A percentile compares a stretch with the other conserved stretches of the same genome.
Conservation (phyloP, 495 filamentous ascomycete genomes). For the Trichoderma erinaceum region DNA sequence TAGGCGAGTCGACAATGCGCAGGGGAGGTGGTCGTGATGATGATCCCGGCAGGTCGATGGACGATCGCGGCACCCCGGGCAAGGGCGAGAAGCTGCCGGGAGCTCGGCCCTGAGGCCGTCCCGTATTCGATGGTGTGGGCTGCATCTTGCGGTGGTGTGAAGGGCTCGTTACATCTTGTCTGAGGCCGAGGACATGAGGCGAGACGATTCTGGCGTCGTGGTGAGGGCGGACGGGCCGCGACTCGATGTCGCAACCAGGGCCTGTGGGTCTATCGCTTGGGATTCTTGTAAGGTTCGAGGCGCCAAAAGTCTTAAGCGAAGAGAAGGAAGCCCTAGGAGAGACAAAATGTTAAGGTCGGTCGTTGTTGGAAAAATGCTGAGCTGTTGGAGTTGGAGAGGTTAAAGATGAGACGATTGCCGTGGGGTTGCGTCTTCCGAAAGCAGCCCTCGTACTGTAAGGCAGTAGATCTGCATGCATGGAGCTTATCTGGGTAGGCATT, state of each 20-base stretch:
- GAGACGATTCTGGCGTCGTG: neutral
- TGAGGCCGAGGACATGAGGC: conserved; percentile 1
- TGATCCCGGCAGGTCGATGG: conserved; percentile 23
- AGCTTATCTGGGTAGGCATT: neutral
- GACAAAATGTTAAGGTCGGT: too few species aligned
- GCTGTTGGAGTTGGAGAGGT: too few species aligned
- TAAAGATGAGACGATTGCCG: too few species aligned
- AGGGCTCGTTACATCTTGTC: conserved; percentile 33
- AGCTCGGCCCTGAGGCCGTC: conserved; percentile 41
- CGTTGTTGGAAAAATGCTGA: too few species aligned
- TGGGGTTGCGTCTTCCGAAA: too few species aligned
- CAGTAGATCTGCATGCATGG: neutral
- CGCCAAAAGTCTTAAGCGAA: neutral
- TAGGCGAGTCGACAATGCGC: conserved; percentile 38
- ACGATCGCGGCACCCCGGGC: conserved; percentile 27
- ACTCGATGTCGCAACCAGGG: neutral
- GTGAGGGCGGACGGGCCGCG: neutral
- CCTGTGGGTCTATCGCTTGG: neutral
- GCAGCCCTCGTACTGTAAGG: neutral
- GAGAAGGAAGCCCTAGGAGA: too few species aligned
- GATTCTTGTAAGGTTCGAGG: neutral
- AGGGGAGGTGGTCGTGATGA: conserved; percentile 32
- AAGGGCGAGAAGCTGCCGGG: conserved; percentile 54
- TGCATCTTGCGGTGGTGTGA: conserved; percentile 37
- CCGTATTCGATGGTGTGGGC: conserved; percentile 21